These are phyloP conservation scores for Vachellia pachyceras DNA, from an alignment of 306 rosid genomes.

Conservation along the genomic window DNA sequence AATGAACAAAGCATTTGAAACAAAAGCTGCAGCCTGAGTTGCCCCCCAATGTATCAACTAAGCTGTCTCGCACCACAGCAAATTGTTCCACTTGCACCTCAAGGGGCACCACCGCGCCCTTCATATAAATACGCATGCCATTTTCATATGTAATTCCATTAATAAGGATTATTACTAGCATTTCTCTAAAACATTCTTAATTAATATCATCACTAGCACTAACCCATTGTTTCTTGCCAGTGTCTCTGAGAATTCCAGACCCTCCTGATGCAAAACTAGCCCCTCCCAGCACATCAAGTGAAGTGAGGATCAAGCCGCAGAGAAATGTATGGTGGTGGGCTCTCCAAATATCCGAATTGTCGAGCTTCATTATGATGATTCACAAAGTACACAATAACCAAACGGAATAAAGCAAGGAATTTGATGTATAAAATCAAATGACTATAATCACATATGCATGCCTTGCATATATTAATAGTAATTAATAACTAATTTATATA, in stretches of 20 bases:
- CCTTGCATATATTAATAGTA: not conserved
- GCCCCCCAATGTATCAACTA: constrained; percentile 37
- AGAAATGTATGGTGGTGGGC: constrained; percentile 58
- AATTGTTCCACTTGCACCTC: constrained; percentile 57
- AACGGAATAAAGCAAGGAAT: not conserved
- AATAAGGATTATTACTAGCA: too few species aligned
- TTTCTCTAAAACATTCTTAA: too few species aligned
- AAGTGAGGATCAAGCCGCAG: not conserved
- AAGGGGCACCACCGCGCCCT: constrained; percentile 44
- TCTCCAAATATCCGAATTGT: constrained; percentile 43
- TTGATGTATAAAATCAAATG: too few species aligned
- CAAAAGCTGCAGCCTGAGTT: not conserved
- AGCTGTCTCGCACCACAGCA: constrained; percentile 34
- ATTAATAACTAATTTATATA: not conserved
- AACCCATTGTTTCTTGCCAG: constrained; percentile 43
- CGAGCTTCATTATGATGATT: constrained; percentile 36
- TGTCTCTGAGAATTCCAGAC: constrained; percentile 49
- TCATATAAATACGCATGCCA: too few species aligned
- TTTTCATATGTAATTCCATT: not conserved
- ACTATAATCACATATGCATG: not conserved
- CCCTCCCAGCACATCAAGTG: constrained; percentile 44
- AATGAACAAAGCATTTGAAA: constrained; percentile 53
- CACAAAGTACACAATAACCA: not conserved
- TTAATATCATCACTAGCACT: not conserved
- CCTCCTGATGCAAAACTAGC: constrained; percentile 65